Evolutionary conservation across 139 green algal genomes (phyloP).

Genomic region (Diplosphaera chodatii): DNA sequence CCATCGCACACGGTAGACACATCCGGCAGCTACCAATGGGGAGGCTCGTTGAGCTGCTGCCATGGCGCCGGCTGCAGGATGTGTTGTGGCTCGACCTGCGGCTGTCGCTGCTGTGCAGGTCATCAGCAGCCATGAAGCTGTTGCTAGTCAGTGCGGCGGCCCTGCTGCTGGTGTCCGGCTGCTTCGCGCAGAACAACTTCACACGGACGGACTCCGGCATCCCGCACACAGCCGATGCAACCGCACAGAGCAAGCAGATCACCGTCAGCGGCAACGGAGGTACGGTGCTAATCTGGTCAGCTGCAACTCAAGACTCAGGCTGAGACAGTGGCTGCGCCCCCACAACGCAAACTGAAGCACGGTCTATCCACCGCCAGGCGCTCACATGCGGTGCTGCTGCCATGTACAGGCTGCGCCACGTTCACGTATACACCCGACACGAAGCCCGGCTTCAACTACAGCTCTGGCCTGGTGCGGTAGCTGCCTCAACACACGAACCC

Average conservation of each 20-base stretch:
- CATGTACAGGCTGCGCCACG: background rate
- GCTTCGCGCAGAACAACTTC: background rate
- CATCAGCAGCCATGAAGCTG: background rate
- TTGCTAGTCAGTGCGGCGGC: background rate
- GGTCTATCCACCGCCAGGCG: no score
- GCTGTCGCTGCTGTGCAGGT: background rate
- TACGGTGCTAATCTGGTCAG: background rate
- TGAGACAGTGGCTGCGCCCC: no score
- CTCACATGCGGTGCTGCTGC: no score
- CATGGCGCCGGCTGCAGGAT: no score
- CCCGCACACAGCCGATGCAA: background rate
- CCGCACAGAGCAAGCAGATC: background rate
- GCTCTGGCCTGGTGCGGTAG: background rate
- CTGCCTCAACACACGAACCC: background rate
- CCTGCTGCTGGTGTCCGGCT: background rate
- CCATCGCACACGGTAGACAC: no score
- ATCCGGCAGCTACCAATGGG: no score
- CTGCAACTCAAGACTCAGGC: no score
- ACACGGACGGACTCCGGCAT: background rate
- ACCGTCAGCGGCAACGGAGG: background rate
- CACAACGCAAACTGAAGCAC: no score
- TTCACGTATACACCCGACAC: background rate
- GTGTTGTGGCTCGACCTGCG: no score
- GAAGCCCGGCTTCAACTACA: background rate
- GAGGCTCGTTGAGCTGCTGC: no score